Evolutionary conservation across 2,329 filamentous ascomycete genomes (phyloP).

Genomic region (Xylariomycetidae sp.): DNA sequence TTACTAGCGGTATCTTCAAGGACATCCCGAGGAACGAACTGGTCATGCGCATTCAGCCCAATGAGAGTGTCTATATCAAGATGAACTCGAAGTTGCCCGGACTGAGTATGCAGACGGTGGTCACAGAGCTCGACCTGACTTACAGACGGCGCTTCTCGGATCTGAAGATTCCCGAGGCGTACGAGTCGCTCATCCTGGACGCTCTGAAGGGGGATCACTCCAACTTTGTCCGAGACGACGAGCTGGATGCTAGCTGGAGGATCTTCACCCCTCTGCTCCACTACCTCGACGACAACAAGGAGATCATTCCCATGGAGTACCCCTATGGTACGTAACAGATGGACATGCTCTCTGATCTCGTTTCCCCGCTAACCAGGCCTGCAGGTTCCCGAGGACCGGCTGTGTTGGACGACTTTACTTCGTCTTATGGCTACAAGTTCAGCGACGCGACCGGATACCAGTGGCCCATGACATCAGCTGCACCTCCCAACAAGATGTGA

Average conservation of each 20-base stretch:
- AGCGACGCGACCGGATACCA: constrained; percentile 94
- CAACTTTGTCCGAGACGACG: constrained; percentile 97
- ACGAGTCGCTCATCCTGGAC: constrained; percentile 95
- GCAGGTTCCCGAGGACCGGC: constrained; percentile 92
- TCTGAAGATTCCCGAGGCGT: constrained; percentile 98
- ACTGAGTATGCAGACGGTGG: constrained; percentile 98
- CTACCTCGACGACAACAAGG: constrained; percentile 98
- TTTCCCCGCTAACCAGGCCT: constrained; percentile 16
- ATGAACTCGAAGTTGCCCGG: constrained; percentile 99
- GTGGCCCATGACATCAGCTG: constrained; percentile 77
- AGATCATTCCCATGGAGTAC: constrained; percentile 99
- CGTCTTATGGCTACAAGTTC: constrained; percentile 98
- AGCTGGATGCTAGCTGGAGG: constrained; percentile 96
- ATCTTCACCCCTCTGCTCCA: constrained; percentile 97
- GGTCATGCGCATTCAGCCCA: constrained; percentile 98
- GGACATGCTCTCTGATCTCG: constrained; percentile 1
- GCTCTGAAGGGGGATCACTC: constrained; percentile 98
- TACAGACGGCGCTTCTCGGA: constrained; percentile 98
- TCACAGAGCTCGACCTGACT: constrained; percentile 96
- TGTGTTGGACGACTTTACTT: constrained; percentile 95
- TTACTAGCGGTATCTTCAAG: constrained; percentile 99
- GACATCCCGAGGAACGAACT: constrained; percentile 99
- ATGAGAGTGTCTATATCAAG: constrained; percentile 99
- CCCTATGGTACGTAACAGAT: constrained; percentile 75
- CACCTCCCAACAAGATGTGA: constrained; percentile 75